phyloP scores from a whole-genome alignment of 352 stramenopile genomes.

The Globisporangium heterothallicum region DNA sequence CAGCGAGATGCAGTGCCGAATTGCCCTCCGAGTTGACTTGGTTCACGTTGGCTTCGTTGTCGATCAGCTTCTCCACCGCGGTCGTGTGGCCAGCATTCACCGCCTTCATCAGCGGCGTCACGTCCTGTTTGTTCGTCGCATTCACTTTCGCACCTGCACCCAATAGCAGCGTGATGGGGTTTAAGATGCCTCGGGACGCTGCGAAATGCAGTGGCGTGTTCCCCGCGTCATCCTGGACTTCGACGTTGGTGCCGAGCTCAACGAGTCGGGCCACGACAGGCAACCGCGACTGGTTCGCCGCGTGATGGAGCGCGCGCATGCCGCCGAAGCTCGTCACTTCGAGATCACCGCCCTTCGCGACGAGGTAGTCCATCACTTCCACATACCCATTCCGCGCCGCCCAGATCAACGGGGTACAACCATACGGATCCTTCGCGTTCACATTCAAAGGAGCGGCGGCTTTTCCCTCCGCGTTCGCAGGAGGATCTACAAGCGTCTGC shows the following conservation, averaged over 20 bases:
- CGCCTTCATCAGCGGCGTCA: slow-evolving; percentile 85
- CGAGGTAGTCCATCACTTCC: slow-evolving; percentile 74
- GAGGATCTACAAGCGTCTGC: slow-evolving; percentile 57
- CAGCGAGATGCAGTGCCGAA: slow-evolving; percentile 80
- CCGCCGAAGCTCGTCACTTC: slow-evolving; percentile 71
- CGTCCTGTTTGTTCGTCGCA: slow-evolving; percentile 59
- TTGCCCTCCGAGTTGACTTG: slow-evolving; percentile 72
- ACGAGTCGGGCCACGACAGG: slow-evolving; percentile 60
- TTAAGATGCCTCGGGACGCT: slow-evolving; percentile 76
- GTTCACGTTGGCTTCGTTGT: slow-evolving; percentile 67
- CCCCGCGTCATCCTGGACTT: slow-evolving; percentile 79
- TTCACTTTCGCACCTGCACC: slow-evolving; percentile 78
- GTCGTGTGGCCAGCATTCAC: slow-evolving; percentile 73
- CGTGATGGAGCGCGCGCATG: slow-evolving; percentile 80
- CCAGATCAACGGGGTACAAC: slow-evolving; percentile 78
- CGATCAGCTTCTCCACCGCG: slow-evolving; percentile 84
- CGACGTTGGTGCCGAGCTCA: slow-evolving; percentile 66
- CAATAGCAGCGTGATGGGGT: slow-evolving; percentile 74
- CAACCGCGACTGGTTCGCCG: slow-evolving; percentile 73
- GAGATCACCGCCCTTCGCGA: slow-evolving; percentile 57
- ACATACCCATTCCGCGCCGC: slow-evolving; percentile 81
- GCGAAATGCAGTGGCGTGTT: slow-evolving; percentile 85
- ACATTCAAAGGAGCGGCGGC: slow-evolving; percentile 47
- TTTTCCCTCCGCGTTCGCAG: slow-evolving; percentile 32
- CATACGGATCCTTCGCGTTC: slow-evolving; percentile 76